These are phyloP conservation scores for Acanthamoeba culbertsoni DNA, from an alignment of 208 protist genomes.

Conservation along the genomic window DNA sequence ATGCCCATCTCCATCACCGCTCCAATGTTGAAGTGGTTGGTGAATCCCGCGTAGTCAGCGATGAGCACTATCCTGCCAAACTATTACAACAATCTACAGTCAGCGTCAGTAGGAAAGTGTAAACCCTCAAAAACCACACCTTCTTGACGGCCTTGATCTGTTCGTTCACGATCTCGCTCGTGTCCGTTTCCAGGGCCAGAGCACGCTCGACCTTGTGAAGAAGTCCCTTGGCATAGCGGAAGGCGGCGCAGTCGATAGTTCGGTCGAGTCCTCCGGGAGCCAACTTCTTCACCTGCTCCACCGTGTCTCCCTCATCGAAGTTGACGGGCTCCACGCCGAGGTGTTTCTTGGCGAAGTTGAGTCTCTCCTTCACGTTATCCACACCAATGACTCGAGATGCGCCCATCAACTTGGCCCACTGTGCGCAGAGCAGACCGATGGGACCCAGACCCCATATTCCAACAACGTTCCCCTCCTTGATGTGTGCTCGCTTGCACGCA, in stretches of 20 bases:
- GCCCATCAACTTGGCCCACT: slow-evolving; percentile 58
- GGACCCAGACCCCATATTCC: slow-evolving; percentile 65
- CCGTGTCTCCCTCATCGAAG: slow-evolving; percentile 63
- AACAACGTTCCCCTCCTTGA: slow-evolving; percentile 42
- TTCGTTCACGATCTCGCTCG: slow-evolving; percentile 49
- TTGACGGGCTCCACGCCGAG: slow-evolving; percentile 52
- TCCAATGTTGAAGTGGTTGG: slow-evolving; percentile 73
- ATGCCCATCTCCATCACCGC: slow-evolving; percentile 72
- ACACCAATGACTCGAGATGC: slow-evolving; percentile 63
- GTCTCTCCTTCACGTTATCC: slow-evolving; percentile 61
- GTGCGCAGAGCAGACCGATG: slow-evolving; percentile 52
- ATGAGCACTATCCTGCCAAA: slow-evolving; percentile 62
- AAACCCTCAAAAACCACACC: neutral
- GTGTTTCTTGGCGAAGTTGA: slow-evolving; percentile 46
- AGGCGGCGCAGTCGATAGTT: slow-evolving; percentile 67
- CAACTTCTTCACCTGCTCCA: slow-evolving; percentile 1
- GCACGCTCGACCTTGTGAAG: slow-evolving; percentile 64
- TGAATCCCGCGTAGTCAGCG: slow-evolving; percentile 64
- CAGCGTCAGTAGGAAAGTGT: neutral
- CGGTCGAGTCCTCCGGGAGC: slow-evolving; percentile 64
- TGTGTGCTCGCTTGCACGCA: slow-evolving; percentile 21
- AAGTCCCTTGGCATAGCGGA: slow-evolving; percentile 61
- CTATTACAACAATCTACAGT: too few species aligned
- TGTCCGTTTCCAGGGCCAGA: slow-evolving; percentile 67
- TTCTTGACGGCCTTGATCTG: slow-evolving; percentile 12